Base-by-base conservation (phyloP, 306 rosid genomes). In the Potentilla sterilis region DNA sequence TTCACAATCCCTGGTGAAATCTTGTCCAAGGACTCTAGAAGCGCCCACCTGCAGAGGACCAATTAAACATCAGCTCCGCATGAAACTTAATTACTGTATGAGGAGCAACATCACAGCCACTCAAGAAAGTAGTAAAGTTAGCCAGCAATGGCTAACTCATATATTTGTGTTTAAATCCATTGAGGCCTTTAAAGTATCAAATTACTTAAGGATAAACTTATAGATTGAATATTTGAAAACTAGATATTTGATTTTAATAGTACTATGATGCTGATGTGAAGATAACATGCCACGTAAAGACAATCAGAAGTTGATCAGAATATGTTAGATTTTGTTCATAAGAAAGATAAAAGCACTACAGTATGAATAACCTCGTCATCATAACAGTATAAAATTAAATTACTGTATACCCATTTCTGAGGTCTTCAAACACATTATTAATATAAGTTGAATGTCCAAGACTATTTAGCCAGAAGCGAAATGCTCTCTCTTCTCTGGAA, bases 341-440 rank as follows among this genome's bases (percentile, higher is more conserved):
- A 37, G 21, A 76, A 19, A 35, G 58, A 67, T 18, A 21, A 32
- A 32, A 71, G 69, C n/a, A 38, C 18, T 16, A 22, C n/a, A 5
- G 49, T 3, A 46, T 21, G 40, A 48, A 40, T 28, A 41, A 28
- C 35, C 61, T 35, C 42, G 59, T 11, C 19, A 54, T 47, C 57
- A 3, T 54, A 18, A 68, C 22, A 77, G 67, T 71, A 32, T 62
- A 61, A 32, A 18, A 38, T 43, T 0, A 72, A 79, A 52, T 32
- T 34, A 73, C 74, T 69, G 14, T 69, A 28, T 58, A 92, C 99
- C 98, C 99, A 18, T 95, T 81, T 83, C 97, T 82, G 55, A 95
- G 88, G 82, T 95, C 99, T 80, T 95, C 99, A 79, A 95, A 95
- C 72, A 92, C 99, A 83, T 95, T 95, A 87, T 95, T 85, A 86